phyloP scores from a whole-genome alignment of 1,284 basidiomycete species.

The Stygiomarasmius scandens region DNA sequence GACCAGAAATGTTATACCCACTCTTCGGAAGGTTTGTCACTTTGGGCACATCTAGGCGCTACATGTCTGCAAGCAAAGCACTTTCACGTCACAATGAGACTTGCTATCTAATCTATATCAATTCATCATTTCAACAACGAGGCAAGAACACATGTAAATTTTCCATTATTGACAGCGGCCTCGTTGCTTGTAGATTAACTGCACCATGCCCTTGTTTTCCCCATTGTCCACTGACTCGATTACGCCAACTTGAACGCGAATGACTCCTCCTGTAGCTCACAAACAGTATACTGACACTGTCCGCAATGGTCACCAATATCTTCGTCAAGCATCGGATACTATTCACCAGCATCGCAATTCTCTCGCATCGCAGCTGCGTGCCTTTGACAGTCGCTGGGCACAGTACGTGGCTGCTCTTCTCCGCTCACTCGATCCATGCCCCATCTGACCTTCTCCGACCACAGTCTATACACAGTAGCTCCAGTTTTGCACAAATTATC shows the following conservation, averaged over 20 bases:
- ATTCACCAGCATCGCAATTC: conserved; percentile 20
- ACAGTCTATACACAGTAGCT: conserved; percentile 19
- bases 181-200: too few species aligned
- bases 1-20: too few species aligned
- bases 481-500: conserved; percentile 21
- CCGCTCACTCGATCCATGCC: neutral
- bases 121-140: too few species aligned
- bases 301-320: conserved; percentile 15
- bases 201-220: neutral
- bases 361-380: conserved; percentile 12
- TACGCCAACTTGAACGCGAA: neutral
- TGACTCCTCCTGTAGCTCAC: neutral
- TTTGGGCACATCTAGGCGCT: too few species aligned
- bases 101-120: too few species aligned
- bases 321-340: conserved; percentile 19
- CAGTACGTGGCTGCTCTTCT: conserved; percentile 11
- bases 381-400: conserved; percentile 21
- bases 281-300: conserved; percentile 11
- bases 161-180: too few species aligned
- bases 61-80: too few species aligned
- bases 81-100: too few species aligned
- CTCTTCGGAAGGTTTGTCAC: too few species aligned
- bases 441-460: neutral
- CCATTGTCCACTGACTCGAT: neutral
- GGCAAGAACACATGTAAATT: too few species aligned